Conservation (phyloP, 306 rosid genomes). For the Quercus alba region DNA sequence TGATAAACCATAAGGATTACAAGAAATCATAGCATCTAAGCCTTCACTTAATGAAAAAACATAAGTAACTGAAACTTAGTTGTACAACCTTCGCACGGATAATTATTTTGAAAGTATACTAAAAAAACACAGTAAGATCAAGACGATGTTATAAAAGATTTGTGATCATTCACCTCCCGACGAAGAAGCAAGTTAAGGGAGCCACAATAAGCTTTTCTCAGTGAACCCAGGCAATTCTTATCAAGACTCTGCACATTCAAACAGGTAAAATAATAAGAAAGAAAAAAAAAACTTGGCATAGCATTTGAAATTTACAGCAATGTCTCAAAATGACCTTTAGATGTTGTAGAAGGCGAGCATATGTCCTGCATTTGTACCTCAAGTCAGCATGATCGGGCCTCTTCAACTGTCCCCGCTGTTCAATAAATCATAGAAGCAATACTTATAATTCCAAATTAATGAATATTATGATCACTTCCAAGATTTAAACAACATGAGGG, state of each 20-base stretch:
- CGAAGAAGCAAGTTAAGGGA: slow-evolving; percentile 96
- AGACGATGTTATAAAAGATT: slow-evolving; percentile 13
- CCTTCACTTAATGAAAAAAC: not conserved
- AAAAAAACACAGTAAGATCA: slow-evolving; percentile 17
- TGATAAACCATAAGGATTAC: not conserved
- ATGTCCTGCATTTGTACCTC: slow-evolving; percentile 89
- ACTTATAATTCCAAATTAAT: slow-evolving; percentile 9
- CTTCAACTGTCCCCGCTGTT: slow-evolving; percentile 93
- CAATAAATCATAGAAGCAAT: slow-evolving; percentile 28
- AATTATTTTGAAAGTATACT: not conserved
- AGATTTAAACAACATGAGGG: not conserved
- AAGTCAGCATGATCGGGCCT: slow-evolving; percentile 98
- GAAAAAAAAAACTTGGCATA: not conserved
- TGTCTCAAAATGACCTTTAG: slow-evolving; percentile 59
- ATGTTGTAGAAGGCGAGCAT: slow-evolving; percentile 87
- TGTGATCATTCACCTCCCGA: slow-evolving; percentile 68
- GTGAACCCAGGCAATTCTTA: slow-evolving; percentile 63
- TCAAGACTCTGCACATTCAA: slow-evolving; percentile 72
- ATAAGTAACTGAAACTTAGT: slow-evolving; percentile 8
- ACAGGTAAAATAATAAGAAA: slow-evolving; percentile 19
- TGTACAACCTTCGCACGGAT: slow-evolving; percentile 12
- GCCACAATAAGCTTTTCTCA: slow-evolving; percentile 82
- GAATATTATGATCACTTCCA: slow-evolving; percentile 9
- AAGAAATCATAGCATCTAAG: not conserved
- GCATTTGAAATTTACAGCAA: slow-evolving; percentile 8